Evolutionary conservation across 371 early-diverging fungal species (phyloP), one percentile per base, ranked within the genome.

Genomic region (Coemansia sp.): DNA sequence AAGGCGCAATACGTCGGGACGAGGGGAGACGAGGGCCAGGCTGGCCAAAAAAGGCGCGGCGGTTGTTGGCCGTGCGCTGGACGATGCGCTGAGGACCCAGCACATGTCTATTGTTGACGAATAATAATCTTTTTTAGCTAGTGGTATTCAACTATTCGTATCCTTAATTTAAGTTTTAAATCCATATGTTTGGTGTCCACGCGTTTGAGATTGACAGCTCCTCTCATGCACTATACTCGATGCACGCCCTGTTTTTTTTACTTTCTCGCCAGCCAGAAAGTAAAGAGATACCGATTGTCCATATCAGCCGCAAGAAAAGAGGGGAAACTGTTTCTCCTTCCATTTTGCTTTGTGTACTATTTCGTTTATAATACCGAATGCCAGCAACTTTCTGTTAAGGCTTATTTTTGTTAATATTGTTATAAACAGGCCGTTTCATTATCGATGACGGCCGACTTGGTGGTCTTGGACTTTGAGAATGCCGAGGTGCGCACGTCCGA

Each of bases 401-500:
- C 37, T 37, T 9, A 37, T 37, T 37, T 30, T 37, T 37, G 37
- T 37, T 37, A 37, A 37, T 37, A 37, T 37, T 30, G 30, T 30
- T 37, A 37, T 9, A 9, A 8, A 37, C 37, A 11, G 37, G 37
- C 37, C 37, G 44, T 16, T 44, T 44, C 44, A 44, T 48, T 48
- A 50, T 48, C 26, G 47, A 68, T 73, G 73, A 59, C 40, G 12
- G 37, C 63, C 8, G 77, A 77, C 65, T 20, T n/a, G 25, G 71
- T 78, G 8, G 57, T 80, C 39, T 37, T 80, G 14, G 80, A 80
- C 33, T 80, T 71, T 64, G 80, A 72, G 53, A 80, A 80, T 55
- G 79, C 71, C 53, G 80, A 80, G 55, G 80, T 80, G 48, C 75
- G 81, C 20, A 63, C 26, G 18, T 75, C 72, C 7, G 80, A 80